These are phyloP conservation scores for Solanum chmielewskii DNA, from an alignment of 257 asterid genomes.

Conservation along the genomic window DNA sequence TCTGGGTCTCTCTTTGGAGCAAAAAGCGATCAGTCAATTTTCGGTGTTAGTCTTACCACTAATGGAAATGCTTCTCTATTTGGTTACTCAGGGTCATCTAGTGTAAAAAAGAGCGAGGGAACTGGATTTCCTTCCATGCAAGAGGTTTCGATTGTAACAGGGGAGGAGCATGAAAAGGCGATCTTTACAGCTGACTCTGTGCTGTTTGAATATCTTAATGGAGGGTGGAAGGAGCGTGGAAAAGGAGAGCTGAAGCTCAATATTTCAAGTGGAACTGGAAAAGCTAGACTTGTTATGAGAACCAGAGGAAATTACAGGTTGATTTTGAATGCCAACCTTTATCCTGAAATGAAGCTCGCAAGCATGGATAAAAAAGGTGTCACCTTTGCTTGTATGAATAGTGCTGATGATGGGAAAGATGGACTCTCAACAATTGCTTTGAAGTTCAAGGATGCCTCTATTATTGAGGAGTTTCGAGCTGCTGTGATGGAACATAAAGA, in stretches of 20 bases:
- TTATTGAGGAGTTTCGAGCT: constrained; percentile 51
- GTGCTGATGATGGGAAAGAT: constrained; percentile 53
- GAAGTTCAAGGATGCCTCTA: constrained; percentile 68
- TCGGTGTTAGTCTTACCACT: background rate
- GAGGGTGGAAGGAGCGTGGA: constrained; percentile 86
- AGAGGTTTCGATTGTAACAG: constrained; percentile 56
- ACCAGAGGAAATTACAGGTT: constrained; percentile 73
- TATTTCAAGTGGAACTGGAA: constrained; percentile 38
- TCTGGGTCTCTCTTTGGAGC: constrained; percentile 3
- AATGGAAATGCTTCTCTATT: constrained; percentile 39
- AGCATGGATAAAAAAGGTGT: constrained; percentile 87
- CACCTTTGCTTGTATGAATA: constrained; percentile 82
- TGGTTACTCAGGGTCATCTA: constrained; percentile 24
- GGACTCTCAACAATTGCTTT: constrained; percentile 76
- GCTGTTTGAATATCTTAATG: constrained; percentile 59
- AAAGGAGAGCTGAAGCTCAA: constrained; percentile 87
- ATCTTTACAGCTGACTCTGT: constrained; percentile 62
- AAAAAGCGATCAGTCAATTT: constrained; percentile 1
- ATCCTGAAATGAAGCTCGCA: constrained; percentile 84
- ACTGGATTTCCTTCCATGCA: constrained; percentile 42
- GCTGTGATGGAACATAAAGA: constrained; percentile 49
- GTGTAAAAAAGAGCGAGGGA: constrained; percentile 22
- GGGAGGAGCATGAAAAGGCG: constrained; percentile 68
- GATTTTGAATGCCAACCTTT: constrained; percentile 75
- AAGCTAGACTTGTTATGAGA: constrained; percentile 84